Evolutionary conservation across 225 moss, liverwort and hornwort species (phyloP).

Genomic region (Straminergon stramineum): DNA sequence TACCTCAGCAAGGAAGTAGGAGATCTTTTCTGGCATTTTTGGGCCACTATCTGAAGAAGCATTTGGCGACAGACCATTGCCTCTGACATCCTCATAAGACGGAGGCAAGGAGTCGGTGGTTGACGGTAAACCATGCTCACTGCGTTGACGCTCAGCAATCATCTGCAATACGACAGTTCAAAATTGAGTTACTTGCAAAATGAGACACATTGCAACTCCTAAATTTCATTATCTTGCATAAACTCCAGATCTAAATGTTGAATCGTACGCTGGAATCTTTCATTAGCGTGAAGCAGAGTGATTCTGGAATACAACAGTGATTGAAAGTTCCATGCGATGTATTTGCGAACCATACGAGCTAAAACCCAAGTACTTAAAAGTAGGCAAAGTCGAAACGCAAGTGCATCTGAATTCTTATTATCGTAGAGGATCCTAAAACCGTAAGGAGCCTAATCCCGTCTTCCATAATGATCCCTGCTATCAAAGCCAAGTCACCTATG

Average conservation of each 20-base stretch:
- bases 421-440: background rate
- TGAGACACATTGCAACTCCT: background rate
- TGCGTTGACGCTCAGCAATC: conserved; percentile 65
- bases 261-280: background rate
- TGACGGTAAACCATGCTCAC: conserved; percentile 50
- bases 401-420: background rate
- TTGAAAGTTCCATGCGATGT: background rate
- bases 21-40: conserved; percentile 39
- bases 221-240: background rate
- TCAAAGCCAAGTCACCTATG: background rate
- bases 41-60: conserved; percentile 30
- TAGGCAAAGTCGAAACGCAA: background rate
- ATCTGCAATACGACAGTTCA: conserved; percentile 35
- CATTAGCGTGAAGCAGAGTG: background rate
- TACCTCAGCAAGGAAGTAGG: conserved; percentile 96
- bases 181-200: background rate
- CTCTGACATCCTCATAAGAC: conserved; percentile 65
- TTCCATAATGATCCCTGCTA: background rate
- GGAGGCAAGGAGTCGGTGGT: conserved; percentile 45
- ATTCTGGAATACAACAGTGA: background rate
- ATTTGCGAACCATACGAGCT: background rate
- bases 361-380: background rate
- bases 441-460: background rate
- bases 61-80: conserved; percentile 46
- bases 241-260: background rate